Conservation (phyloP, 2,329 filamentous ascomycete genomes). For the Penicillium psychrosexuale region DNA sequence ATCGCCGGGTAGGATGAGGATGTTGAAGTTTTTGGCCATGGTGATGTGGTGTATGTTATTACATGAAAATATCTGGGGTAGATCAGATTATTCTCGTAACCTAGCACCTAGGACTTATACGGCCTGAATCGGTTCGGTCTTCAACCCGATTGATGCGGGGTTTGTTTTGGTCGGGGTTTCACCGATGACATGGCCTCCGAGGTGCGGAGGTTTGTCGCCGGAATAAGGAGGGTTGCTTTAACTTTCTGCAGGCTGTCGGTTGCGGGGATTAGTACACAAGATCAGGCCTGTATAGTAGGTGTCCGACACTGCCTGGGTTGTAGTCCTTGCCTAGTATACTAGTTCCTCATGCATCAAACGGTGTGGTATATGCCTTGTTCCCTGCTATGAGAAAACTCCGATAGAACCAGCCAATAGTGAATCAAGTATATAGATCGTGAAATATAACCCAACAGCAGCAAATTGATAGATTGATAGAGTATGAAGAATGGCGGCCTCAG, state of each 20-base stretch:
- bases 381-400: rapidly evolving
- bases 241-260: not conserved
- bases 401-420: not conserved
- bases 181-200: slow-evolving; percentile 11
- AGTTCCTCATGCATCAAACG: not conserved
- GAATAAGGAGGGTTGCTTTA: not conserved
- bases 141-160: slow-evolving; percentile 28
- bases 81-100: not conserved
- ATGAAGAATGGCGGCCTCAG: not conserved
- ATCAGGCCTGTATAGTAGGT: not conserved
- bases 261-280: not conserved
- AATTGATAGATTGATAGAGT: not conserved
- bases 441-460: not conserved
- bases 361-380: not conserved
- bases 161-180: slow-evolving; percentile 16
- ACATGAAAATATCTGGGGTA: not conserved
- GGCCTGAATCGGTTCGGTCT: slow-evolving; percentile 22
- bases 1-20: slow-evolving; percentile 73
- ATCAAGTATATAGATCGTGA: not conserved
- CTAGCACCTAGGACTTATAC: not conserved
- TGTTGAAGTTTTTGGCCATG: slow-evolving; percentile 54
- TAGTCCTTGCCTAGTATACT: too few relatives aligned
- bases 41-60: not conserved
- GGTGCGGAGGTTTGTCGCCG: not conserved
- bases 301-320: not conserved